Percentiles rank a stretch among this genome's conserved stretches.
phyloP scores from a whole-genome alignment of 2,329 filamentous ascomycete species.

The Xylaria sp. region DNA sequence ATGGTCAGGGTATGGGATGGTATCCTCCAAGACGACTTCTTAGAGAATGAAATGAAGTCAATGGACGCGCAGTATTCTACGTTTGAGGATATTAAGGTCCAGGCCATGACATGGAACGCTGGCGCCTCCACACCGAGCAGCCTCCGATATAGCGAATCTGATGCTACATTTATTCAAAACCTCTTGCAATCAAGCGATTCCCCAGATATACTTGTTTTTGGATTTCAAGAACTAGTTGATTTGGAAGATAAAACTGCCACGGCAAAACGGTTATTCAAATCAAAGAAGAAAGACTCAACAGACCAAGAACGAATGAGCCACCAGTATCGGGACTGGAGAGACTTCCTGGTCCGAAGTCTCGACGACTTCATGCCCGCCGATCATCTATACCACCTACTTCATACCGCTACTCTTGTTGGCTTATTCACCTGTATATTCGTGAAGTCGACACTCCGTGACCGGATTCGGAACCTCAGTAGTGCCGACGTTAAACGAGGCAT shows the following conservation, averaged over 20 bases:
- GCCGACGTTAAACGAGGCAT: slow-evolving; percentile 95
- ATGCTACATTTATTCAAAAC: slow-evolving; percentile 82
- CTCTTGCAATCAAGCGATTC: slow-evolving; percentile 79
- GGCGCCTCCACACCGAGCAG: slow-evolving; percentile 93
- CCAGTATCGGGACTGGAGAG: slow-evolving; percentile 95
- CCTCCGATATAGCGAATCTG: slow-evolving; percentile 75
- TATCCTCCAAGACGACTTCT: slow-evolving; percentile 90
- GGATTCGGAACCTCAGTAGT: slow-evolving; percentile 80
- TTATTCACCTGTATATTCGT: slow-evolving; percentile 97
- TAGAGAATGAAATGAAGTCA: slow-evolving; percentile 89
- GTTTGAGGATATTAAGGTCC: slow-evolving; percentile 82
- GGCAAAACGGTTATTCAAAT: slow-evolving; percentile 93
- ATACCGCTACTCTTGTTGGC: slow-evolving; percentile 90
- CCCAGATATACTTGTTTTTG: slow-evolving; percentile 93
- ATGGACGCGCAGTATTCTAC: slow-evolving; percentile 85
- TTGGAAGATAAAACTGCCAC: slow-evolving; percentile 97
- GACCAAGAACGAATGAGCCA: slow-evolving; percentile 95
- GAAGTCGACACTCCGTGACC: slow-evolving; percentile 78
- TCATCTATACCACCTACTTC: slow-evolving; percentile 84
- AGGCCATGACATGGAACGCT: slow-evolving; percentile 96
- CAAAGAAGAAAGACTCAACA: slow-evolving; percentile 79
- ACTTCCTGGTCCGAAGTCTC: slow-evolving; percentile 83
- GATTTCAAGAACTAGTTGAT: slow-evolving; percentile 98
- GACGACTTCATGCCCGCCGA: slow-evolving; percentile 84
- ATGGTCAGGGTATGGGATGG: slow-evolving; percentile 90